Conservation (phyloP, 768 basidiomycete genomes). For the Coprinopsis cinerea region DNA sequence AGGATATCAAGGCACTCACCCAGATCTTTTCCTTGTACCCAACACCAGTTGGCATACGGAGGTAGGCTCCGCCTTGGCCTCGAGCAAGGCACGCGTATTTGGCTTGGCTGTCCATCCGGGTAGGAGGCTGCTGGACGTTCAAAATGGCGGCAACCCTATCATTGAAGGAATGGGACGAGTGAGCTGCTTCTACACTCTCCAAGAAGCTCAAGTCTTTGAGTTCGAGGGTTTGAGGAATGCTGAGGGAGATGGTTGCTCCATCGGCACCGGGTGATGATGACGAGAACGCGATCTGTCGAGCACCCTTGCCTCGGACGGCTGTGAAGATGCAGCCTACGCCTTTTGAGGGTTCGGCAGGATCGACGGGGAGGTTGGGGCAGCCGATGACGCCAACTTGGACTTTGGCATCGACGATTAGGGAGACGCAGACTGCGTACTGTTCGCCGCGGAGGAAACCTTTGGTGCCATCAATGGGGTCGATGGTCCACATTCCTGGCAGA, state of each 20-base stretch:
- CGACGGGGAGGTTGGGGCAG: conserved; percentile 83
- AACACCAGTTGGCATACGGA: conserved; percentile 70
- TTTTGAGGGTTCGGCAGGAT: conserved; percentile 45
- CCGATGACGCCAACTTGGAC: conserved; percentile 85
- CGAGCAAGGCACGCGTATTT: conserved; percentile 87
- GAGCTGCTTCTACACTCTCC: conserved; percentile 89
- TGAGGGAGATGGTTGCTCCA: conserved; percentile 29
- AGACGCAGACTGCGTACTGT: conserved; percentile 90
- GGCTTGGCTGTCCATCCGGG: conserved; percentile 93
- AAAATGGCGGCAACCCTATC: conserved; percentile 63
- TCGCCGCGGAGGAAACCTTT: conserved; percentile 90
- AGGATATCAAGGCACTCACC: conserved; percentile 56
- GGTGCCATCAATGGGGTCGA: conserved; percentile 90
- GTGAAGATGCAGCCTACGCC: conserved; percentile 79
- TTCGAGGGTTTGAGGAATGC: conserved; percentile 42
- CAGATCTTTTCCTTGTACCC: conserved; percentile 96
- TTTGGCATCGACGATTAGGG: conserved; percentile 70
- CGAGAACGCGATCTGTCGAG: conserved; percentile 48
- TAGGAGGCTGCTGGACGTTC: conserved; percentile 55
- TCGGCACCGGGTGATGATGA: conserved; percentile 17
- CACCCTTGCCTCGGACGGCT: conserved; percentile 82
- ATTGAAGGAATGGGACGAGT: conserved; percentile 86
- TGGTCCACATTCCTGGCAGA: conserved; percentile 71
- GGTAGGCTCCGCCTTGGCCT: conserved; percentile 80
- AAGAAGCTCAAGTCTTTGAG: conserved; percentile 59